These are phyloP conservation scores for Dothideomycetidae sp. DNA, from an alignment of 2,329 filamentous ascomycete genomes.

Conservation along the genomic window DNA sequence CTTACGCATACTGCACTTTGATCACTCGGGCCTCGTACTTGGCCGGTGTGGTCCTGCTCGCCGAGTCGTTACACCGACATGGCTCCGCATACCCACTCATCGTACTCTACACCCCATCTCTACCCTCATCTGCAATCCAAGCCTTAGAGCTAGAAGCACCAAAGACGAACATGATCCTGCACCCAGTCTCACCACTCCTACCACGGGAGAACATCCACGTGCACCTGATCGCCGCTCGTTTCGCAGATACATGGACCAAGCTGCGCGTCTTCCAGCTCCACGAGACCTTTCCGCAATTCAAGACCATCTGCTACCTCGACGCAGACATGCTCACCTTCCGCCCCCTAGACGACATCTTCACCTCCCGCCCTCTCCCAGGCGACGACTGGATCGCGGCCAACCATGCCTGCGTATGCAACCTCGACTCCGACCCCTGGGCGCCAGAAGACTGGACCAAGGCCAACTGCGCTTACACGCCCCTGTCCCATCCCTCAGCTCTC, in stretches of 20 bases:
- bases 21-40: constrained; percentile 39
- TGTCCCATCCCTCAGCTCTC: constrained; percentile 25
- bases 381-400: constrained; percentile 33
- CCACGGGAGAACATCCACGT: constrained; percentile 24
- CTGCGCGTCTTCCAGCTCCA: constrained; percentile 37
- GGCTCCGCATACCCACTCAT: constrained; percentile 34
- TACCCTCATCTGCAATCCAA: constrained; percentile 27
- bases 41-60: constrained; percentile 37
- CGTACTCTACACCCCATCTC: constrained; percentile 34
- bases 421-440: constrained; percentile 37
- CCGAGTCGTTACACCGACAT: constrained; percentile 34
- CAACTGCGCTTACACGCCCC: constrained; percentile 36
- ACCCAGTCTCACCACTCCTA: constrained; percentile 28
- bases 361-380: constrained; percentile 23
- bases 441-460: constrained; percentile 32
- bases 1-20: constrained; percentile 36
- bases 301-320: constrained; percentile 35
- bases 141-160: constrained; percentile 30
- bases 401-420: constrained; percentile 40
- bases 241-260: constrained; percentile 42
- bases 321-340: constrained; percentile 37
- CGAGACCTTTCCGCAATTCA: constrained; percentile 22
- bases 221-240: constrained; percentile 35
- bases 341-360: constrained; percentile 34
- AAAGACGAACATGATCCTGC: constrained; percentile 28